Conservation (phyloP, 1,284 basidiomycete genomes). For the Trametes sp. region DNA sequence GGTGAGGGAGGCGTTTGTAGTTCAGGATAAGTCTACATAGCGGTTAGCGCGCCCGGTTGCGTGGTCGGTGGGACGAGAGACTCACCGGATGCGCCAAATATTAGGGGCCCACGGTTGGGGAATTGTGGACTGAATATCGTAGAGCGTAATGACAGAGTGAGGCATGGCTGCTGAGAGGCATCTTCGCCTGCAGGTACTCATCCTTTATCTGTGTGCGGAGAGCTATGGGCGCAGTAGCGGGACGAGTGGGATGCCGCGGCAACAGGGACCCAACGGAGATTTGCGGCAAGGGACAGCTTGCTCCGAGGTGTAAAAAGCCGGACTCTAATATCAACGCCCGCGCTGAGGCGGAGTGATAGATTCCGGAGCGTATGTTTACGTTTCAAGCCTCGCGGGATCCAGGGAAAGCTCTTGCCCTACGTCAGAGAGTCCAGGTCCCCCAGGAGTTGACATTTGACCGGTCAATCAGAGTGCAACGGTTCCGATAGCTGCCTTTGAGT, state of each 20-base stretch:
- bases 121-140: slow-evolving; percentile 66
- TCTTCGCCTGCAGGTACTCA: neutral
- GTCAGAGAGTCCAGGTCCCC: neutral
- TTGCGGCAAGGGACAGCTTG: slow-evolving; percentile 12
- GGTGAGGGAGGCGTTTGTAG: slow-evolving; percentile 72
- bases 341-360: slow-evolving; percentile 16
- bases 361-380: slow-evolving; percentile 23
- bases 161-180: slow-evolving; percentile 36
- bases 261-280: slow-evolving; percentile 16
- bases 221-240: slow-evolving; percentile 21
- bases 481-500: neutral
- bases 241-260: slow-evolving; percentile 6
- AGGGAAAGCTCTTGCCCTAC: slow-evolving; percentile 4
- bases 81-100: slow-evolving; percentile 64
- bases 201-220: slow-evolving; percentile 12
- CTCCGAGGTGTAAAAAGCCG: slow-evolving; percentile 15
- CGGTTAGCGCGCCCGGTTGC: slow-evolving; percentile 6
- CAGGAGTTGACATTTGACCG: neutral
- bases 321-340: slow-evolving; percentile 20
- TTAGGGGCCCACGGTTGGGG: slow-evolving; percentile 77
- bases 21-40: slow-evolving; percentile 70
- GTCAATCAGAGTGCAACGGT: neutral
- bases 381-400: slow-evolving; percentile 21
- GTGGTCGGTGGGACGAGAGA: neutral
- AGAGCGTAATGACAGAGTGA: slow-evolving; percentile 64